These are phyloP conservation scores for Pistacia atlantica DNA, from an alignment of 345 rosid species.

Conservation along the genomic window DNA sequence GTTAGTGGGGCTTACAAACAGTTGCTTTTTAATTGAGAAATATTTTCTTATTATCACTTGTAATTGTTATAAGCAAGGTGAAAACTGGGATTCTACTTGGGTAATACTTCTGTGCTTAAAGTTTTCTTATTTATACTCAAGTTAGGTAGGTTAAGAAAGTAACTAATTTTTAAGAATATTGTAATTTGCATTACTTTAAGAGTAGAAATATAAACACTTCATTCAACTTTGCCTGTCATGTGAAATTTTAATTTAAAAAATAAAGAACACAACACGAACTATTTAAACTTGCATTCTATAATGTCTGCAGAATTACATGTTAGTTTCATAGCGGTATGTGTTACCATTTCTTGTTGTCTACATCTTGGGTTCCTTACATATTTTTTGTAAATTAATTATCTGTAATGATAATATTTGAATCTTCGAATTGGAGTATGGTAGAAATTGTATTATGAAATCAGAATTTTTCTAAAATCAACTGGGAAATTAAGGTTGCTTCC, in stretches of 20 bases:
- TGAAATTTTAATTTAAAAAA: background rate
- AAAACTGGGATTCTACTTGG: background rate
- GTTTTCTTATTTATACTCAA: background rate
- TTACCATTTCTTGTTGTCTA: background rate
- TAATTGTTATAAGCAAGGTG: background rate
- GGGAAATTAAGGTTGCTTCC: background rate
- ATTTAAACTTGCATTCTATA: background rate
- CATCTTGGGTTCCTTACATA: background rate
- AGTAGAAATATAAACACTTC: background rate
- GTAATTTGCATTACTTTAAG: background rate
- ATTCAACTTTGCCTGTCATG: background rate
- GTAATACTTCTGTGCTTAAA: background rate
- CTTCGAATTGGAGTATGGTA: background rate
- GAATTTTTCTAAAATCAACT: background rate
- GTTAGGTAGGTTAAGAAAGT: background rate
- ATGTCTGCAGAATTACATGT: background rate
- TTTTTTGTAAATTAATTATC: background rate
- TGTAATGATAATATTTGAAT: background rate
- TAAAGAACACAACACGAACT: background rate
- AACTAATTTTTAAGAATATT: background rate
- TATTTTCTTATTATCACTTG: background rate
- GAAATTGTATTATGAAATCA: background rate
- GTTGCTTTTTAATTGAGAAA: background rate
- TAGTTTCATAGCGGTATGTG: background rate
- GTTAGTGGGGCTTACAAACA: background rate